phyloP scores from a whole-genome alignment of 208 protist genomes.

The Perkinsela sp. region DNA sequence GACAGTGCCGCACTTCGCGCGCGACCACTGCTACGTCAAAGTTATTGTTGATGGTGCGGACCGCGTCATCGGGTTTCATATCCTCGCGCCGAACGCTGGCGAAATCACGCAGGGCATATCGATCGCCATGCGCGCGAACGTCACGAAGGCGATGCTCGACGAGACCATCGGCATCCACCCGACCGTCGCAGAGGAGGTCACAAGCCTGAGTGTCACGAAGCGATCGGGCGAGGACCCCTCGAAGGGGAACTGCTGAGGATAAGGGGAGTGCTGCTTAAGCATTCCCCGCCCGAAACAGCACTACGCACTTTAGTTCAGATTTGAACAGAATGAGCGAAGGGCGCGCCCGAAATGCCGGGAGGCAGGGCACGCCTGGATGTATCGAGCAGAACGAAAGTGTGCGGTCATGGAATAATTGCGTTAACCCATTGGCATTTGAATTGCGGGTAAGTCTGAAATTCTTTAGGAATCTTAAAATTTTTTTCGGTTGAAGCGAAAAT shows the following conservation, averaged over 20 bases:
- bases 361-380: no score
- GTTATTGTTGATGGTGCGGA: conserved; percentile 22
- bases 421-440: no score
- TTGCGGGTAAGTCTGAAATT: no score
- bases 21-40: conserved; percentile 26
- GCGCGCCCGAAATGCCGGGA: no score
- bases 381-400: no score
- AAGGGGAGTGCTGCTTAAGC: neutral
- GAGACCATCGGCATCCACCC: conserved; percentile 35
- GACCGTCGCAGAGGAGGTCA: conserved; percentile 20
- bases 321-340: no score
- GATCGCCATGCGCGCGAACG: conserved; percentile 16
- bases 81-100: conserved; percentile 45
- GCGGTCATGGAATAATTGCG: no score
- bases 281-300: no score
- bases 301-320: no score
- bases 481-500: no score
- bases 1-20: conserved; percentile 14
- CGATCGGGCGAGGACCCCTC: neutral
- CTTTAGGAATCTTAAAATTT: no score
- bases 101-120: conserved; percentile 60
- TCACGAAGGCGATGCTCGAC: conserved; percentile 18
- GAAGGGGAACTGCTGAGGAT: neutral
- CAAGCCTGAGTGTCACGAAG: conserved; percentile 5
- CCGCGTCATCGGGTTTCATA: conserved; percentile 64